Percentiles rank a stretch among this genome's conserved stretches.
phyloP scores from a whole-genome alignment of 1,139 yeast genomes.

The Hyphopichia pseudoburtonii region DNA sequence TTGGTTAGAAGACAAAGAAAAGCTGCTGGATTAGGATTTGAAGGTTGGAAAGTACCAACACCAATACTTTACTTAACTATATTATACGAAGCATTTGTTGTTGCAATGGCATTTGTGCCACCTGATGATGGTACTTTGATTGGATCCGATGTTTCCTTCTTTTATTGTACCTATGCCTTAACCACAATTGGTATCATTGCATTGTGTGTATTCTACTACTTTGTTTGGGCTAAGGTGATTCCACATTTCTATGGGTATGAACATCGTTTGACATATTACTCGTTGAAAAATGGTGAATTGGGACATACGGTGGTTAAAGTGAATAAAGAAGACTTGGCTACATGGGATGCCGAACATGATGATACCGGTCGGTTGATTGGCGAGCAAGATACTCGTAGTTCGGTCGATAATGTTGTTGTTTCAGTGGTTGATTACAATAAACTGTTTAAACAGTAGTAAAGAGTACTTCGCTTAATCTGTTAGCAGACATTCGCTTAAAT shows the following conservation, averaged over 20 bases:
- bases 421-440: no score
- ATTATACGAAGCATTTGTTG: constrained; percentile 32
- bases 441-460: no score
- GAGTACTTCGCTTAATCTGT: no score
- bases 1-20: constrained; percentile 34
- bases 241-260: constrained; percentile 32
- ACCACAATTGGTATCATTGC: constrained; percentile 29
- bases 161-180: constrained; percentile 28
- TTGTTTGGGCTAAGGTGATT: constrained; percentile 35
- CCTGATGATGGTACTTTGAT: constrained; percentile 30
- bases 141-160: constrained; percentile 37
- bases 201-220: constrained; percentile 31
- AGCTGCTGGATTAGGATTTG: constrained; percentile 31
- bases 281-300: constrained; percentile 35
- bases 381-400: no score
- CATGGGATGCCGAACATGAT: constrained; percentile 32
- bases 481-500: no score
- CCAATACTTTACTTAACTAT: constrained; percentile 28
- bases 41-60: constrained; percentile 31
- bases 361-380: no score
- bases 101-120: constrained; percentile 42
- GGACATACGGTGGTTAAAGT: constrained; percentile 43
- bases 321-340: constrained; percentile 24
- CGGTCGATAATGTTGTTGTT: no score
- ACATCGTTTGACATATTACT: constrained; percentile 29